These are phyloP conservation scores for Penicillium aurantiogriseum DNA, from an alignment of 2,329 filamentous ascomycete species.

Conservation along the genomic window DNA sequence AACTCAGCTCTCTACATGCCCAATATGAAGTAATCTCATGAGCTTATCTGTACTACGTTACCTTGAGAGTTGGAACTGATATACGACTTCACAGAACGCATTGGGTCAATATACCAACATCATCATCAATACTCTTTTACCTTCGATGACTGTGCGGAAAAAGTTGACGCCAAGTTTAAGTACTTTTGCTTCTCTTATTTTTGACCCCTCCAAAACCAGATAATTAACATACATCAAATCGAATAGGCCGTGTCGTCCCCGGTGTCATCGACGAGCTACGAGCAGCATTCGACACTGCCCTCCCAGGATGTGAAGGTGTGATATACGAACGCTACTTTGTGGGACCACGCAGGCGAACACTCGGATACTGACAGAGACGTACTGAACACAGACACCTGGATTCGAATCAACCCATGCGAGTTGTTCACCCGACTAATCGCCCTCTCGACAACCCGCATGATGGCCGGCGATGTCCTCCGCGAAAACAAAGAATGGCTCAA, in stretches of 20 bases:
- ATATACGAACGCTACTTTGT: background rate
- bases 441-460: conserved; percentile 42
- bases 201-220: background rate
- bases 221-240: background rate
- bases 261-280: conserved; percentile 28
- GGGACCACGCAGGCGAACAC: background rate
- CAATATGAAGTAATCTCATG: conserved; percentile 25
- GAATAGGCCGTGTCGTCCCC: conserved; percentile 25
- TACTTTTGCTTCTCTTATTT: conserved; percentile 3
- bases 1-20: conserved; percentile 29
- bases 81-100: conserved; percentile 22
- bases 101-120: conserved; percentile 31
- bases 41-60: background rate
- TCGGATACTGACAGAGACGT: background rate
- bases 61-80: background rate
- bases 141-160: conserved; percentile 24
- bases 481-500: conserved; percentile 42
- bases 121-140: conserved; percentile 25
- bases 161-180: conserved; percentile 26
- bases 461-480: conserved; percentile 39
- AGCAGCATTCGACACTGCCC: conserved; percentile 22
- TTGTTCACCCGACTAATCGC: conserved; percentile 37
- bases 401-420: conserved; percentile 22
- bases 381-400: conserved; percentile 22
- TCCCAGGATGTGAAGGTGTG: conserved; percentile 27